A percentile compares a stretch with the other conserved stretches of the same genome.
Conservation (phyloP, 305 asterid genomes). For the Fraxinus paxiana region DNA sequence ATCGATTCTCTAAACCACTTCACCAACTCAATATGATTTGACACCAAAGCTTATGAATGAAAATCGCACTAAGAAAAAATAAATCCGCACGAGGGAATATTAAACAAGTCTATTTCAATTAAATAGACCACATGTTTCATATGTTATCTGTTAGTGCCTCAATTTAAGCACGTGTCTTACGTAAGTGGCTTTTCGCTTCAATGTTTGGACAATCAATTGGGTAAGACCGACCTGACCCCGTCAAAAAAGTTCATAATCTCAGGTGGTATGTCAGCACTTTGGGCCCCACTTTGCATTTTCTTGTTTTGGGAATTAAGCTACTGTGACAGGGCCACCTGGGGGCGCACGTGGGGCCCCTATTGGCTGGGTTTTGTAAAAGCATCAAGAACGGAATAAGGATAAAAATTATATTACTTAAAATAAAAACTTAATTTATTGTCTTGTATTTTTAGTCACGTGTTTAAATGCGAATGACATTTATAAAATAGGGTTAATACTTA, state of each 20-base stretch:
- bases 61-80: not conserved
- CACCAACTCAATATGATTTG: not conserved
- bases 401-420: no score
- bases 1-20: not conserved
- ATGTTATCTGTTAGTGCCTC: not conserved
- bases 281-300: not conserved
- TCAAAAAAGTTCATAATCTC: not conserved
- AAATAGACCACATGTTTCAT: constrained; percentile 26
- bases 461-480: not conserved
- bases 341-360: no score
- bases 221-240: not conserved
- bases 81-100: not conserved
- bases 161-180: not conserved
- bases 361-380: no score
- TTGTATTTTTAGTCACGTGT: not conserved
- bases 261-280: not conserved
- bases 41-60: not conserved
- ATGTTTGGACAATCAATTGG: not conserved
- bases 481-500: not conserved
- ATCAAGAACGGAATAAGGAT: not conserved
- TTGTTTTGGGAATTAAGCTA: no score
- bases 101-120: not conserved
- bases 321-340: no score
- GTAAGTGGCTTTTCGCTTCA: not conserved
- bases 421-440: not conserved